Conservation (phyloP, 768 basidiomycete genomes). For the Lactarius tabidus region DNA sequence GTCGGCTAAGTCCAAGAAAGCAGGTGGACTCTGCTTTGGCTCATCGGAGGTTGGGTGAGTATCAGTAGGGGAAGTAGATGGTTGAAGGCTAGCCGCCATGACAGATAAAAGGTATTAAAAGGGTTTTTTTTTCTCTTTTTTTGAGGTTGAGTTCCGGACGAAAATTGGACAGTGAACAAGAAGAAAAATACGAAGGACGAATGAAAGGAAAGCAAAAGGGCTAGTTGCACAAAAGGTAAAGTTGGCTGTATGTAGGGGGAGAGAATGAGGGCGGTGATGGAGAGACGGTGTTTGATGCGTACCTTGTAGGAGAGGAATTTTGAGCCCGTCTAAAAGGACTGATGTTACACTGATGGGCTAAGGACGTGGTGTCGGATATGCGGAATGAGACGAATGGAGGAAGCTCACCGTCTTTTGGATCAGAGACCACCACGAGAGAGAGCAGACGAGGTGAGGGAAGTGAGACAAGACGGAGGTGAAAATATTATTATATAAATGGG, state of each 20-base stretch:
- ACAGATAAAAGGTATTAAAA: slow-evolving; percentile 39
- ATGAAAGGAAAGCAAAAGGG: slow-evolving; percentile 38
- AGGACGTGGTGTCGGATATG: background rate
- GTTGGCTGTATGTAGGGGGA: slow-evolving; percentile 35
- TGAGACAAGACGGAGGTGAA: slow-evolving; percentile 9
- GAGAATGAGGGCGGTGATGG: slow-evolving; percentile 29
- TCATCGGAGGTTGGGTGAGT: slow-evolving; percentile 62
- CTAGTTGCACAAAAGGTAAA: slow-evolving; percentile 65
- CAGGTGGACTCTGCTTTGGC: slow-evolving; percentile 83
- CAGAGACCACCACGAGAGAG: slow-evolving; percentile 17
- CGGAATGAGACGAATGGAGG: background rate
- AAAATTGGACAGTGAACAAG: slow-evolving; percentile 46
- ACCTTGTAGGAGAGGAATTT: slow-evolving; percentile 68
- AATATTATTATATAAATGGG: slow-evolving; percentile 25
- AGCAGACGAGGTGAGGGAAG: slow-evolving; percentile 15
- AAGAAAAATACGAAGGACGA: slow-evolving; percentile 40
- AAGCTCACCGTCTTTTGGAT: slow-evolving; percentile 20
- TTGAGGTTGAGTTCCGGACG: slow-evolving; percentile 39
- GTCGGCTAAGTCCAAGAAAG: slow-evolving; percentile 91
- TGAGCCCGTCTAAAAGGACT: slow-evolving; percentile 73
- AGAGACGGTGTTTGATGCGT: slow-evolving; percentile 25
- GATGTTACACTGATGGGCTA: slow-evolving; percentile 71
- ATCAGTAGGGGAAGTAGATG: slow-evolving; percentile 70
- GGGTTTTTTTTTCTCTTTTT: slow-evolving; percentile 55
- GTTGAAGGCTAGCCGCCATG: slow-evolving; percentile 71